Evolutionary conservation across 306 rosid genomes (phyloP).

Genomic region (Trifolium repens): DNA sequence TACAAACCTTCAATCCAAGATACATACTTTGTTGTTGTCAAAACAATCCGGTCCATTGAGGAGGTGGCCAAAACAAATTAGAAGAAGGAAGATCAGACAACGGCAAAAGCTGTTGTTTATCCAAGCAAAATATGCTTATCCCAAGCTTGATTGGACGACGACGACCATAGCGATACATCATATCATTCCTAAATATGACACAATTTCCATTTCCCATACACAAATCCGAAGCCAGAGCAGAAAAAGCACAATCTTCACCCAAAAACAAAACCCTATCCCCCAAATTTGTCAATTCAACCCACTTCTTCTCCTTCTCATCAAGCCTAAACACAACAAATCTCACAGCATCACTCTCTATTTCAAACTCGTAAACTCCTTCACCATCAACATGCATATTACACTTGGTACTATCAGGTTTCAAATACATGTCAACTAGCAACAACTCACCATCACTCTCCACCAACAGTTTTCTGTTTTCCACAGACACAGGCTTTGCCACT

Average conservation of each 20-base stretch:
- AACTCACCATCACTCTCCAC: slow-evolving; percentile 63
- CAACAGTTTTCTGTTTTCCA: slow-evolving; percentile 70
- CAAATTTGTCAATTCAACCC: slow-evolving; percentile 60
- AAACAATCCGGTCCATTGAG: slow-evolving; percentile 53
- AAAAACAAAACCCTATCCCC: slow-evolving; percentile 69
- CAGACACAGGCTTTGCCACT: slow-evolving; percentile 67
- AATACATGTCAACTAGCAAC: slow-evolving; percentile 67
- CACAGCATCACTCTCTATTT: slow-evolving; percentile 53
- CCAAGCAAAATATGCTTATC: slow-evolving; percentile 52
- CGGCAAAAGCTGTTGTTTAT: slow-evolving; percentile 7
- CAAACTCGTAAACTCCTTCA: too few species aligned
- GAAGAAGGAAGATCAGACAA: slow-evolving; percentile 50
- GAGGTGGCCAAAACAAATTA: slow-evolving; percentile 70
- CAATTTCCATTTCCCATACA: slow-evolving; percentile 56
- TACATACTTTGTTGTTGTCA: too few species aligned
- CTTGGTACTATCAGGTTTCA: too few species aligned
- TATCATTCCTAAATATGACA: slow-evolving; percentile 62
- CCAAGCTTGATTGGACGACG: slow-evolving; percentile 43
- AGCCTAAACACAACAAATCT: slow-evolving; percentile 57
- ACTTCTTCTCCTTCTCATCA: slow-evolving; percentile 25
- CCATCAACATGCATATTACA: too few species aligned
- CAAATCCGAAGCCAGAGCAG: slow-evolving; percentile 56
- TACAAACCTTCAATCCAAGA: not conserved
- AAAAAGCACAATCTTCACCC: slow-evolving; percentile 75
- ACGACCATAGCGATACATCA: slow-evolving; percentile 28